Percentiles rank a stretch among this genome's conserved stretches.
phyloP scores from a whole-genome alignment of 2,329 filamentous ascomycete genomes.

The Teratosphaeria epicoccoides region DNA sequence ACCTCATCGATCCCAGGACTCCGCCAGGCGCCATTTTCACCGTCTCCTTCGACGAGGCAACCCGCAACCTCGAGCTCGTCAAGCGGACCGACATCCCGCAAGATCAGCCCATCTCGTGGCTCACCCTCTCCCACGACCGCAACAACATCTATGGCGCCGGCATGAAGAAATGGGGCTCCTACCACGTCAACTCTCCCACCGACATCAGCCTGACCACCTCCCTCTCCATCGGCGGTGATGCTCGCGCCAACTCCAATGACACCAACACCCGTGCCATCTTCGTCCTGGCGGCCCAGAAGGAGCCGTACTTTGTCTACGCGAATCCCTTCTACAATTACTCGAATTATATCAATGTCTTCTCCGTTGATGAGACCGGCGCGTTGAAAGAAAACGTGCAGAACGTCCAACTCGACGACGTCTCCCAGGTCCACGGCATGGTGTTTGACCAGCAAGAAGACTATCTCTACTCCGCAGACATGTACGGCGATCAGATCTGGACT shows the following conservation, averaged over 20 bases:
- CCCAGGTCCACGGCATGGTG: conserved; percentile 73
- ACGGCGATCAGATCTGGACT: conserved; percentile 72
- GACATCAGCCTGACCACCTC: conserved; percentile 67
- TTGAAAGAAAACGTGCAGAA: conserved; percentile 58
- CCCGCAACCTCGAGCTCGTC: conserved; percentile 59
- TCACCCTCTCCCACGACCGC: conserved; percentile 74
- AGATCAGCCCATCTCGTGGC: conserved; percentile 86
- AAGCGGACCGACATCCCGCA: conserved; percentile 72
- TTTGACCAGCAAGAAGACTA: conserved; percentile 64
- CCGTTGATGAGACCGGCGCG: conserved; percentile 45
- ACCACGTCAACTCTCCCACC: conserved; percentile 61
- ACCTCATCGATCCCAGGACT: conserved; percentile 34
- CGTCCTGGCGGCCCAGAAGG: conserved; percentile 64
- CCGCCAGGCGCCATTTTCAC: conserved; percentile 84
- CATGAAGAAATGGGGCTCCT: conserved; percentile 90
- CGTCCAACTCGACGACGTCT: conserved; percentile 58
- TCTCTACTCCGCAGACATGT: conserved; percentile 69
- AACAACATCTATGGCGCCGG: conserved; percentile 81
- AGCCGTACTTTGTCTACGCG: conserved; percentile 75
- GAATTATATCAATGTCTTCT: conserved; percentile 69
- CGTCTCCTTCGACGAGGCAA: conserved; percentile 76
- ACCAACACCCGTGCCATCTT: conserved; percentile 87
- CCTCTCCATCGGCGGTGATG: conserved; percentile 64
- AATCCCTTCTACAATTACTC: conserved; percentile 86
- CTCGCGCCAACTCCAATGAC: conserved; percentile 54